Base-by-base conservation (phyloP, 805 yeast genomes). In the Ogataea naganishii region DNA sequence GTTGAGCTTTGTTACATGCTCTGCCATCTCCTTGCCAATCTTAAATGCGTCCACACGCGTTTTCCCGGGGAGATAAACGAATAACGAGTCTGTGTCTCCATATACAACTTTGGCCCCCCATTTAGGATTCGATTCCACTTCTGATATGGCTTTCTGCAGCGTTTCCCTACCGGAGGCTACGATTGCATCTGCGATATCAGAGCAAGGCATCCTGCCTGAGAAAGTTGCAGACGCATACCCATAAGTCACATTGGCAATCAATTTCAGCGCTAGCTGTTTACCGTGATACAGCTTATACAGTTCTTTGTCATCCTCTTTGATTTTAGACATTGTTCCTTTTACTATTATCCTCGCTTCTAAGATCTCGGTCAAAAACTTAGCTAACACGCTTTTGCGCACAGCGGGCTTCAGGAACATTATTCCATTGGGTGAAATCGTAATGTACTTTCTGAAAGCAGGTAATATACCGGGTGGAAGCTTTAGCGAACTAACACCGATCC, bases 201-300 rank as follows among this genome's bases (percentile, higher is more conserved):
- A 76, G 44, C 92, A 83, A 0, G 98, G 97, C 98, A 92, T 92
- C 38, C 98, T 62, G 0, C 98, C 98, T 7, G 95, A 84, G 47
- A 80, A 92, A 0, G 95, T 75, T 0, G 98, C 98, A 1, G 96
- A 80, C 0, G 96, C 69, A 48, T 92, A 92, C 0, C 98, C 98
- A 57, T 92, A 92, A 0, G 96, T 89, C 7, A 92, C 98, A 52
- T 86, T 88, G 1, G 98, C 96, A 24, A 86, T 77, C 27, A 89
- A 60, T 47, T 92, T 92, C 38, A 92, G 59, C 0, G 96, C 97
- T 23, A 83, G 51, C 43, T 92, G 98, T 32, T 89, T 63, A 34
- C 81, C 79, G 44, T 83, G 72, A 46, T 80, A 71, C 4, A 81
- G 55, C 32, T 71, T 69, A 19, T 62, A 61, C 30, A 77, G 46